These are phyloP conservation scores for Exidia glandulosa DNA, from an alignment of 768 basidiomycete genomes.

Conservation along the genomic window DNA sequence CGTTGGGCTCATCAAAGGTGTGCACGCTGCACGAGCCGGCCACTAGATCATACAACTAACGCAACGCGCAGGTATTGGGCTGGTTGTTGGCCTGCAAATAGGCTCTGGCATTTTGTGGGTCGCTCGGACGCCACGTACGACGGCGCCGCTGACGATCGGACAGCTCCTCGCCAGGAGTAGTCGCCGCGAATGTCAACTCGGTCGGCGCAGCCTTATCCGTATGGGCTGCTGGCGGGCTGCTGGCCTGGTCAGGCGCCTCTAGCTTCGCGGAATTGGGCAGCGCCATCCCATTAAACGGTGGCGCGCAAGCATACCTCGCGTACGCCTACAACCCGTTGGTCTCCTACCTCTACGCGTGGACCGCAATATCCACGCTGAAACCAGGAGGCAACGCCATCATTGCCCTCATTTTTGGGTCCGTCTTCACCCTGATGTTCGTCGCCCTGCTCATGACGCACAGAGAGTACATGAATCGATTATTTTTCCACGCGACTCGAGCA, in stretches of 20 bases:
- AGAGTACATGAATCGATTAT: slow-evolving; percentile 85
- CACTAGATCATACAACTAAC: not conserved
- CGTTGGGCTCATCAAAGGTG: slow-evolving; percentile 68
- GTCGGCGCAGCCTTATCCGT: slow-evolving; percentile 82
- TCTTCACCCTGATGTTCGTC: slow-evolving; percentile 3
- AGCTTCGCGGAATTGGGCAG: slow-evolving; percentile 89
- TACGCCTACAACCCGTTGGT: slow-evolving; percentile 81
- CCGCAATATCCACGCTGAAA: slow-evolving; percentile 78
- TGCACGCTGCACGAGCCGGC: slow-evolving; percentile 4
- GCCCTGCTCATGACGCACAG: slow-evolving; percentile 10
- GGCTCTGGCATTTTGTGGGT: slow-evolving; percentile 86
- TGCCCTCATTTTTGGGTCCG: slow-evolving; percentile 63
- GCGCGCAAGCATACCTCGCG: slow-evolving; percentile 67
- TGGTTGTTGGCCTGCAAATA: slow-evolving; percentile 80
- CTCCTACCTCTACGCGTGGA: slow-evolving; percentile 93
- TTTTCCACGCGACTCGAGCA: slow-evolving; percentile 63
- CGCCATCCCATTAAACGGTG: slow-evolving; percentile 69
- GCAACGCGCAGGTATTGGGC: slow-evolving; percentile 55
- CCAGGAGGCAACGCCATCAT: slow-evolving; percentile 80
- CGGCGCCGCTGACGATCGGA: not conserved
- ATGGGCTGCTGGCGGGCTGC: slow-evolving; percentile 72
- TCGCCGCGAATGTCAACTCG: slow-evolving; percentile 79
- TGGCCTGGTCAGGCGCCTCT: slow-evolving; percentile 94
- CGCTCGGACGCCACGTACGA: not conserved
- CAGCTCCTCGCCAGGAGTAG: slow-evolving; percentile 86